Percentiles rank a stretch among this genome's conserved stretches.
Conservation (phyloP, 2,329 filamentous ascomycete genomes). For the Pseudovirgaria hyperparasitica region DNA sequence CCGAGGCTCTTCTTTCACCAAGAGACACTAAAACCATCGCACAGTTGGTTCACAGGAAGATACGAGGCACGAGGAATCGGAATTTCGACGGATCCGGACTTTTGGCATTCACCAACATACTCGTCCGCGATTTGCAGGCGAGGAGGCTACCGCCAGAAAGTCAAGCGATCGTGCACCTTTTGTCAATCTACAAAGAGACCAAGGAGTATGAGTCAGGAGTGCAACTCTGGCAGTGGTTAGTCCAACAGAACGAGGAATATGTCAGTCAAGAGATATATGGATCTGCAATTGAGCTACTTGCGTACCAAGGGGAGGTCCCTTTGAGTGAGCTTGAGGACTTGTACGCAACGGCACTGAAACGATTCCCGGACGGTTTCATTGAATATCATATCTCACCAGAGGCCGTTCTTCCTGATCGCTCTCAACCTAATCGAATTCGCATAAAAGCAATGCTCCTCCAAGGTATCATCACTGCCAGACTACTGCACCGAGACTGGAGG, state of each 20-base stretch:
- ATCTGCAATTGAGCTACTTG: conserved; percentile 36
- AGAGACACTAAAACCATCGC: conserved; percentile 19
- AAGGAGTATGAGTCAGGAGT: conserved; percentile 24
- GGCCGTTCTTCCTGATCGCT: conserved; percentile 32
- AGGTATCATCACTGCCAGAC: conserved; percentile 34
- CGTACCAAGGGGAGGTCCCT: conserved; percentile 23
- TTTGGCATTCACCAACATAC: conserved; percentile 20
- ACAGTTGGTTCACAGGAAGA: conserved; percentile 21
- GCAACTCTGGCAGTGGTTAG: conserved; percentile 37
- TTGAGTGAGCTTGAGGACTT: conserved; percentile 32
- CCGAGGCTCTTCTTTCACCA: conserved; percentile 6
- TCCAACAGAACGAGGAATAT: conserved; percentile 26
- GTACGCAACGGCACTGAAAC: conserved; percentile 31
- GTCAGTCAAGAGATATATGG: conserved; percentile 34
- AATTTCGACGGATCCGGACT: conserved; percentile 5
- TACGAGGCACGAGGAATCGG: conserved; percentile 11
- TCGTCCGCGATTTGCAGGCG: conserved; percentile 27
- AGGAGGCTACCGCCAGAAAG: conserved; percentile 22
- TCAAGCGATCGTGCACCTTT: conserved; percentile 31
- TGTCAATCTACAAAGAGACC: conserved; percentile 34
- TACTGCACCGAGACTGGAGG: conserved; percentile 32
- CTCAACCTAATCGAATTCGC: conserved; percentile 15
- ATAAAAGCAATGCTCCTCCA: conserved; percentile 33
- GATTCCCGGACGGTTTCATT: conserved; percentile 34
- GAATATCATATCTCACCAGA: conserved; percentile 35